A percentile compares a stretch with the other conserved stretches of the same genome.
Evolutionary conservation across 73 alveolate species (phyloP).

Genomic region (Durusdinium trenchii): DNA sequence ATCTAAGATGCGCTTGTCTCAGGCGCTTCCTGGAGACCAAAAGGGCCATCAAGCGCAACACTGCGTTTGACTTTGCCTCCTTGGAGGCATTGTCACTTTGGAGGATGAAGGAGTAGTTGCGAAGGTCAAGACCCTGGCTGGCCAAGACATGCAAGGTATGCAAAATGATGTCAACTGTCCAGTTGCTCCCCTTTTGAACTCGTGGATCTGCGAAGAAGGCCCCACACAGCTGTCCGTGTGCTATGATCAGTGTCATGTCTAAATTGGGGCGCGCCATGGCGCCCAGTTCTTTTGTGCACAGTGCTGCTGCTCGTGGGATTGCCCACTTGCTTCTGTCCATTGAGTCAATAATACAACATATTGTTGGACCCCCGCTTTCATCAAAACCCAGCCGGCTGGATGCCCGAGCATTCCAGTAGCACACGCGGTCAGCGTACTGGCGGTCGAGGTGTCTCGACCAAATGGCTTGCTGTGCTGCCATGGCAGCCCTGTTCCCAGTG

Average conservation of each 20-base stretch:
- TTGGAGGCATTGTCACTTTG: slow-evolving; percentile 12
- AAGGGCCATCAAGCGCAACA: not conserved
- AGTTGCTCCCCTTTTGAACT: not conserved
- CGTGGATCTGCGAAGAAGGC: not conserved
- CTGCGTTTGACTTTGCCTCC: not conserved
- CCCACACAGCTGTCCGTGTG: not conserved
- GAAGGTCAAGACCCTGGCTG: not conserved
- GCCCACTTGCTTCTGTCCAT: slow-evolving; percentile 10
- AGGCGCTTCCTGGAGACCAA: not conserved
- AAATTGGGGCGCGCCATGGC: not conserved
- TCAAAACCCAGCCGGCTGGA: not conserved
- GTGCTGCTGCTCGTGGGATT: not conserved
- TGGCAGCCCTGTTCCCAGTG: not conserved
- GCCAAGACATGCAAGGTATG: not conserved
- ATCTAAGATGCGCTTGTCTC: not conserved
- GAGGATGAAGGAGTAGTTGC: not conserved
- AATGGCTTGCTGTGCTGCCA: not conserved
- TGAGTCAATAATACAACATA: not conserved
- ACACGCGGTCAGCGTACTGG: not conserved
- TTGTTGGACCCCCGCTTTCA: not conserved
- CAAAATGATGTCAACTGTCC: not conserved
- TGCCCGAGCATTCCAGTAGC: not conserved
- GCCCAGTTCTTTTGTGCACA: not conserved
- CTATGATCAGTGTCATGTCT: not conserved
- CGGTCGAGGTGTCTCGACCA: not conserved